Conservation (phyloP, 352 stramenopile genomes). For the Phytopythium helicoides region DNA sequence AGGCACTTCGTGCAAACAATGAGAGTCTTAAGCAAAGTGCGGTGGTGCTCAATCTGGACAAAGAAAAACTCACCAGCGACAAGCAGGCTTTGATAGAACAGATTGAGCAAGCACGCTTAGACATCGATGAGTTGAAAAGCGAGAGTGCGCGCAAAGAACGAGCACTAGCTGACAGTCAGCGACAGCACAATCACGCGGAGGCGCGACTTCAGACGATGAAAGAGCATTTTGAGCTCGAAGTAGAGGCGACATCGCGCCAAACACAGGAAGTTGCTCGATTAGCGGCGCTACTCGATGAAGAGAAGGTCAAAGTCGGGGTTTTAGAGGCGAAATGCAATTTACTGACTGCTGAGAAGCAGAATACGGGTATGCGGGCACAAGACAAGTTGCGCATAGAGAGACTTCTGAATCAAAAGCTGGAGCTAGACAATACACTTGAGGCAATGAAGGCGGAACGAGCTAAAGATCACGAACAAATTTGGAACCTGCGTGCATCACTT, state of each 20-base stretch:
- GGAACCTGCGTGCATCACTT: constrained; percentile 55
- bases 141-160: constrained; percentile 41
- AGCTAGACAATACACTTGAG: constrained; percentile 66
- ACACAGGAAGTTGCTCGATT: constrained; percentile 42
- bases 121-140: constrained; percentile 29
- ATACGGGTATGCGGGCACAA: constrained; percentile 71
- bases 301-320: constrained; percentile 55
- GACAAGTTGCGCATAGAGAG: constrained; percentile 80
- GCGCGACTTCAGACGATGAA: constrained; percentile 58
- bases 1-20: constrained; percentile 55
- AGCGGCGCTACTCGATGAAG: constrained; percentile 42
- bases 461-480: constrained; percentile 72
- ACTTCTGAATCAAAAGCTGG: constrained; percentile 75
- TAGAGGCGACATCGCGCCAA: constrained; percentile 33
- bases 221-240: constrained; percentile 58
- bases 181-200: constrained; percentile 49
- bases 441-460: constrained; percentile 49
- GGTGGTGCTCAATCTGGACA: constrained; percentile 56
- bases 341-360: constrained; percentile 65
- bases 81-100: constrained; percentile 35
- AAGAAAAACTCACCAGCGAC: constrained; percentile 44
- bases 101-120: constrained; percentile 21
- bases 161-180: constrained; percentile 45
- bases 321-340: constrained; percentile 71
- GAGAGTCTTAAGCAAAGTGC: constrained; percentile 64